phyloP scores from a whole-genome alignment of 164 flowering plant species.

The Paratinospora sagittata region DNA sequence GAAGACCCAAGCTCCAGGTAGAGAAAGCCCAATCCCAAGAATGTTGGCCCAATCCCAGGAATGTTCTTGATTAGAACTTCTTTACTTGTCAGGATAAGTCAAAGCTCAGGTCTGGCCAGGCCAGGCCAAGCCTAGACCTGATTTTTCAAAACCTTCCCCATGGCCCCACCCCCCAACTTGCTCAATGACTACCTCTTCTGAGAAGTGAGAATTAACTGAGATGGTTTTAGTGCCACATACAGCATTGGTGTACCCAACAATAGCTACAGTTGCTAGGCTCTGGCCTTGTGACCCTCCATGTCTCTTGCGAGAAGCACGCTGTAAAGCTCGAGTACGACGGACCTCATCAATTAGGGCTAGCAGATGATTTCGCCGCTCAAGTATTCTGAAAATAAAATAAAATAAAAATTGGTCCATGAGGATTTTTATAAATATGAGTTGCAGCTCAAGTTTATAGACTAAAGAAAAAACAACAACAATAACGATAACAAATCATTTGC shows the following conservation, averaged over 20 bases:
- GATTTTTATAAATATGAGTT: neutral
- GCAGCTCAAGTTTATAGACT: neutral
- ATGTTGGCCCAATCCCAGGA: neutral
- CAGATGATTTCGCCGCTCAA: conserved; percentile 55
- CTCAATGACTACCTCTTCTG: neutral
- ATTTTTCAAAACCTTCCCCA: neutral
- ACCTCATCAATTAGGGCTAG: conserved; percentile 74
- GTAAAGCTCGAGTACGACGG: conserved; percentile 85
- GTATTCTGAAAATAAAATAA: conserved; percentile 51
- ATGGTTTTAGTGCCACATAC: conserved; percentile 41
- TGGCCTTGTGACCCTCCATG: conserved; percentile 57
- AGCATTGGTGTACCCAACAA: conserved; percentile 98
- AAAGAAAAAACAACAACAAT: neutral
- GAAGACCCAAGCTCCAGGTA: no score
- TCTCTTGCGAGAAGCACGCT: conserved; percentile 85
- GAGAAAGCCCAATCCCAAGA: neutral
- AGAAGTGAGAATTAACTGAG: neutral
- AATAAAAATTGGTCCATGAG: neutral
- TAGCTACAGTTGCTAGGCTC: conserved; percentile 75
- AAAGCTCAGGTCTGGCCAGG: neutral
- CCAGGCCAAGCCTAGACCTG: neutral
- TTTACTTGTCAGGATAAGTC: neutral
- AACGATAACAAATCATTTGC: neutral
- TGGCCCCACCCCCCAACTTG: neutral
- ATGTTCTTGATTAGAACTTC: neutral